Conservation (phyloP, 179 eudicot species). For the Patellifolia procumbens region DNA sequence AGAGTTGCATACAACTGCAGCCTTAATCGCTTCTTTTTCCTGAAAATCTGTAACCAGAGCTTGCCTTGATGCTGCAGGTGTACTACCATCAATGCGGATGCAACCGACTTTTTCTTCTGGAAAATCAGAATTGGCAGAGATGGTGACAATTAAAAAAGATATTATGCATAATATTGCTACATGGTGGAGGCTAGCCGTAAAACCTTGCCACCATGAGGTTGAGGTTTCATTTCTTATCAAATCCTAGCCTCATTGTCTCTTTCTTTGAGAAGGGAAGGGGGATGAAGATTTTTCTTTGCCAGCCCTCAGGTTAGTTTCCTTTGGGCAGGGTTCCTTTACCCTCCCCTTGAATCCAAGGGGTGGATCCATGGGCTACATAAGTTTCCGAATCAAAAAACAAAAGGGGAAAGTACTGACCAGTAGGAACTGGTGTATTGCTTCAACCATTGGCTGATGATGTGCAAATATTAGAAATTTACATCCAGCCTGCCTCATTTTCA, state of each 20-base stretch:
- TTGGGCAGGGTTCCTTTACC: neutral
- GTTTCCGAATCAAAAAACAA: neutral
- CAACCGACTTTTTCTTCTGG: conserved; percentile 91
- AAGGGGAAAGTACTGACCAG: conserved; percentile 39
- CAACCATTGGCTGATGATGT: conserved; percentile 93
- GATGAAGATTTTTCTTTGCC: no score
- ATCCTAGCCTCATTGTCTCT: neutral
- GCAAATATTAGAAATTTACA: conserved; percentile 96
- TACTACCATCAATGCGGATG: conserved; percentile 91
- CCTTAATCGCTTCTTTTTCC: conserved; percentile 79
- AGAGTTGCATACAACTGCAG: conserved; percentile 79
- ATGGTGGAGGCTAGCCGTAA: neutral
- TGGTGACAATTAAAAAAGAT: neutral
- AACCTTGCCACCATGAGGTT: neutral
- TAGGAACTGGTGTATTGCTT: conserved; percentile 72
- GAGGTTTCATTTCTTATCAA: neutral
- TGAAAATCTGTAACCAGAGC: conserved; percentile 83
- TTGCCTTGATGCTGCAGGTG: conserved; percentile 87
- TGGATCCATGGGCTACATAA: neutral
- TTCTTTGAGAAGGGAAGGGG: neutral
- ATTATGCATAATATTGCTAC: neutral
- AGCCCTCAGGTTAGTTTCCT: no score
- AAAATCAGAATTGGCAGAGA: conserved; percentile 28
- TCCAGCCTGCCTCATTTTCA: conserved; percentile 66
- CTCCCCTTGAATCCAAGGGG: neutral